Evolutionary conservation across 2,329 filamentous ascomycete genomes (phyloP).

Genomic region (Sporothrix protearum): DNA sequence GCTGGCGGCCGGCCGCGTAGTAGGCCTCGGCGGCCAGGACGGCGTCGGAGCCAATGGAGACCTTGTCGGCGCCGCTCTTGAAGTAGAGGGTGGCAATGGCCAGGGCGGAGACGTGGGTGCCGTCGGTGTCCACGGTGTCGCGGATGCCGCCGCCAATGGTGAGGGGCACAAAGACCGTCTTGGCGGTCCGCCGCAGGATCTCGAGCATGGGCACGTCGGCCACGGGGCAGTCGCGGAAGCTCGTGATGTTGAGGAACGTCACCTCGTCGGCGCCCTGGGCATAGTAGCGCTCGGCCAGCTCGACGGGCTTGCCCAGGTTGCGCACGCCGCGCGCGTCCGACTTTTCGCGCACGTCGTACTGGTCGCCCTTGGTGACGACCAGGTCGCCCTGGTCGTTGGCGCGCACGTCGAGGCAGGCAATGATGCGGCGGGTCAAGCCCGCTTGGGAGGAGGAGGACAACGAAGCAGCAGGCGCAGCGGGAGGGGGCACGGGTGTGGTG

Average conservation of each 20-base stretch:
- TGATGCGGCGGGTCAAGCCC: conserved; percentile 88
- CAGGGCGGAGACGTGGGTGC: conserved; percentile 79
- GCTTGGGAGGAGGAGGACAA: conserved; percentile 25
- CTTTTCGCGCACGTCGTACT: conserved; percentile 97
- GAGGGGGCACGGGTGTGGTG: conserved; percentile 25
- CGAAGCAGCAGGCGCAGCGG: background rate
- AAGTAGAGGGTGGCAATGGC: conserved; percentile 97
- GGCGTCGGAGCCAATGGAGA: conserved; percentile 92
- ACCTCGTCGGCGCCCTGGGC: conserved; percentile 95
- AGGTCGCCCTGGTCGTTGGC: conserved; percentile 92
- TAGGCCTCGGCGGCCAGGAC: conserved; percentile 91
- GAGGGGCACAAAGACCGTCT: conserved; percentile 91
- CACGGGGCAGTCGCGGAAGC: conserved; percentile 90
- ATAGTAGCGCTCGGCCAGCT: conserved; percentile 91
- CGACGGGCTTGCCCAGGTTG: conserved; percentile 94
- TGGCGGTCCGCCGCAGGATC: conserved; percentile 77
- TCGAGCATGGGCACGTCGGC: conserved; percentile 95
- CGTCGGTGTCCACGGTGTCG: conserved; percentile 86
- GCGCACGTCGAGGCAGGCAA: conserved; percentile 93
- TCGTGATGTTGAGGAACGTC: conserved; percentile 97
- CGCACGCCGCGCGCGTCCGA: conserved; percentile 64
- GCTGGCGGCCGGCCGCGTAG: conserved; percentile 63
- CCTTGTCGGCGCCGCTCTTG: conserved; percentile 93
- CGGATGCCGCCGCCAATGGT: conserved; percentile 95
- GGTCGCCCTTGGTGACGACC: conserved; percentile 96